Evolutionary conservation across 2,329 filamentous ascomycete genomes (phyloP), one percentile per base, ranked within the genome.

Genomic region (Neofusicoccum sp.): DNA sequence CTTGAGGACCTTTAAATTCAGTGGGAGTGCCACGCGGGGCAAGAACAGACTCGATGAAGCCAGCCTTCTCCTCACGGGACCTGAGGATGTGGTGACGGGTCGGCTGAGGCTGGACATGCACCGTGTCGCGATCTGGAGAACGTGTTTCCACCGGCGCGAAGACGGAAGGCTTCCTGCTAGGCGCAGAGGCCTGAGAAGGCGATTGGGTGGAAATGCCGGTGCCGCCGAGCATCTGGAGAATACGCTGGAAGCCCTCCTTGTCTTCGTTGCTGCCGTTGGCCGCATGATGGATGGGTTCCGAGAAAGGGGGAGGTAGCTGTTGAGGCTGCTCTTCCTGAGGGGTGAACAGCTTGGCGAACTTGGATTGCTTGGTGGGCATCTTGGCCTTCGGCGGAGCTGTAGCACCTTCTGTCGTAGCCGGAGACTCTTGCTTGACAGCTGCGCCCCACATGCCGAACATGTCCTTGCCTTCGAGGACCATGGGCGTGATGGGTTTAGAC

Each of bases 171-270:
- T 49, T 59, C 33, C 57, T 48, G 34, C 43, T 59, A 6, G 31
- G 43, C 3, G 57, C 57, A 2, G 57, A 41, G 4, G 40, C 48
- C 11, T 51, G 58, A 6, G 45, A 43, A 14, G 45, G 68, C 62
- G 30, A 65, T 62, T 34, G 60, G 8, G 58, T 60, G 30, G 63
- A 59, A 4, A 72, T 68, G 31, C 65, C 73, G 38, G 67, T 65
- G 48, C 79, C 78, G 53, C 92, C 88, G 41, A 96, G 84, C 82
- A 96, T 96, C 66, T 89, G 85, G 36, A 96, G 79, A 47, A 97
- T 84, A 45, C 87, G 85, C 65, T 91, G 86, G 75, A 97, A 96
- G 1, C 91, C 93, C 72, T 92, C 89, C 73, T 91, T 91, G 69
- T 96, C 93, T 57, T 86, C 84, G 63, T 87, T 80, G 76, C 80